Evolutionary conservation across 2,329 filamentous ascomycete species (phyloP).

Genomic region (Colletotrichum falcatum): DNA sequence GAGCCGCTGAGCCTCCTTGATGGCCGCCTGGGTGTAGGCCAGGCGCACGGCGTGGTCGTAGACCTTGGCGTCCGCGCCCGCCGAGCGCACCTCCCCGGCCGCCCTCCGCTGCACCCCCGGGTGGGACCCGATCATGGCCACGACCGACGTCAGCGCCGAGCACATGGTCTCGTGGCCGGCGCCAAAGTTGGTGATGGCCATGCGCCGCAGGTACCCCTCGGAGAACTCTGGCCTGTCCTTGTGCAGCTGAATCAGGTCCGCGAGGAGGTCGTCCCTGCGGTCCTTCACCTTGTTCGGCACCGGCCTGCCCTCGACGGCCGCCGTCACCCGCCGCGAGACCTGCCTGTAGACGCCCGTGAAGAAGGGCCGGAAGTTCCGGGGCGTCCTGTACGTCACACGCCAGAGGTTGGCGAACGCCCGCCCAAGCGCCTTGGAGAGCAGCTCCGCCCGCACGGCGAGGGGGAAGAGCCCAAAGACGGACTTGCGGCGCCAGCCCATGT

Average conservation of each 20-base stretch:
- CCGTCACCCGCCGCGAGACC: conserved; percentile 51
- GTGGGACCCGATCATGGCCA: conserved; percentile 61
- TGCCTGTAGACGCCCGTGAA: conserved; percentile 55
- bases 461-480: conserved; percentile 66
- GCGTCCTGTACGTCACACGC: conserved; percentile 59
- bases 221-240: conserved; percentile 59
- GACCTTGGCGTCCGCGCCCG: conserved; percentile 20
- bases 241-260: conserved; percentile 61
- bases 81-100: conserved; percentile 45
- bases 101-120: conserved; percentile 49
- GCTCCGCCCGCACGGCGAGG: conserved; percentile 52
- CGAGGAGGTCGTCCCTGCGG: conserved; percentile 55
- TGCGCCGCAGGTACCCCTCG: conserved; percentile 61
- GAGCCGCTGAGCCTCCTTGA: conserved; percentile 64
- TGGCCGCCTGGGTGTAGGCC: conserved; percentile 56
- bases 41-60: conserved; percentile 47
- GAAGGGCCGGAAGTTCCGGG: conserved; percentile 59
- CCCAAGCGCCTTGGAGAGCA: conserved; percentile 52
- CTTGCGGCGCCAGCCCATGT: conserved; percentile 64
- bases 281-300: conserved; percentile 47
- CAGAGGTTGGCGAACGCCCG: conserved; percentile 57
- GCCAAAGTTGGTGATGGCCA: conserved; percentile 67
- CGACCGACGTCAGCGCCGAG: conserved; percentile 61
- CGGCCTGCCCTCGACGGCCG: conserved; percentile 41
- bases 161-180: conserved; percentile 68